These are phyloP conservation scores for Ensete glaucum DNA, from an alignment of 176 grass and related monocot species.

Conservation along the genomic window DNA sequence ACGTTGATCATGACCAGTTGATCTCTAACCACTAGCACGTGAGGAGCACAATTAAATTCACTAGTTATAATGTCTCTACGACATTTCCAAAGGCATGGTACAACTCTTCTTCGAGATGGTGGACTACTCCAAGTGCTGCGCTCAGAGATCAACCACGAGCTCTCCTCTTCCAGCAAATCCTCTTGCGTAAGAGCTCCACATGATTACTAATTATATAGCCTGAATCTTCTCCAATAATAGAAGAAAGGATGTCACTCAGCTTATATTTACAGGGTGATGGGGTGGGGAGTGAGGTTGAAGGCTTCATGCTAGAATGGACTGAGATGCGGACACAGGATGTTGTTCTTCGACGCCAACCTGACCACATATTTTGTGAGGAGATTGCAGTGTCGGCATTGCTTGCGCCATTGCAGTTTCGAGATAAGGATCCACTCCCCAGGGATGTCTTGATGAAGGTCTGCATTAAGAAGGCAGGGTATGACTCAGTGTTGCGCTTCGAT, in stretches of 20 bases:
- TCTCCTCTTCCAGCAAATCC: slow-evolving; percentile 19
- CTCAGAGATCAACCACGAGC: slow-evolving; percentile 52
- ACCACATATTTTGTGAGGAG: slow-evolving; percentile 22
- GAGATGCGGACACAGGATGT: slow-evolving; percentile 36
- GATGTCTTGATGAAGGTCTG: slow-evolving; percentile 59
- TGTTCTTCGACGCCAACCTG: slow-evolving; percentile 33
- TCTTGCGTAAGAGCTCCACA: slow-evolving; percentile 17
- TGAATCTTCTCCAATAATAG: not conserved
- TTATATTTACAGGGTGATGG: slow-evolving; percentile 19
- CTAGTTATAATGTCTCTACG: not conserved
- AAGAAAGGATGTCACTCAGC: not conserved
- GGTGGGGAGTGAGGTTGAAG: slow-evolving; percentile 1
- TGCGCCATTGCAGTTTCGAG: slow-evolving; percentile 38
- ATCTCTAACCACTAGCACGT: not conserved
- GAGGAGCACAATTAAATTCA: not conserved
- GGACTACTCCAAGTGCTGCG: slow-evolving; percentile 41
- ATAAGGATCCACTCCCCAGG: slow-evolving; percentile 23
- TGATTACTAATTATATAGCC: not conserved
- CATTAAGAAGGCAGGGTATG: slow-evolving; percentile 34
- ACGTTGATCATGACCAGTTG: not conserved
- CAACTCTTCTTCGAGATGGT: slow-evolving; percentile 25
- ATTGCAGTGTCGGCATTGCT: slow-evolving; percentile 63
- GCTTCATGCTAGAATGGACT: slow-evolving; percentile 40
- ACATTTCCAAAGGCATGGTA: slow-evolving; percentile 22
- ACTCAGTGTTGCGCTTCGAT: slow-evolving; percentile 62